A percentile compares a stretch with the other conserved stretches of the same genome.
Evolutionary conservation across 805 yeast genomes (phyloP).

Genomic region (Nakazawaea wickerhamii): DNA sequence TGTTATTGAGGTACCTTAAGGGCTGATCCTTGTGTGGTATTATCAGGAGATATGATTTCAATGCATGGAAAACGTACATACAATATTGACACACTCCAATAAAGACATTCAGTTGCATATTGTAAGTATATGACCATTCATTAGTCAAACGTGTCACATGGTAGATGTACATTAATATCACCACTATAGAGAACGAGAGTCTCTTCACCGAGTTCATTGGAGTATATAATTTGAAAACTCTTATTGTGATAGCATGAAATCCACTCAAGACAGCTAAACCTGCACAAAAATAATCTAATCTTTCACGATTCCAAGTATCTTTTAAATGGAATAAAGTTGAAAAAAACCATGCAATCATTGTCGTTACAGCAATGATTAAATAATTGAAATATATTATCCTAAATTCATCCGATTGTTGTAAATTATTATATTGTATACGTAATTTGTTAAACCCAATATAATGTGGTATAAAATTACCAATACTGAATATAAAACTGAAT

Average conservation of each 20-base stretch:
- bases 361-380: conserved; percentile 49
- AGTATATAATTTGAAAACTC: conserved; percentile 57
- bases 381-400: conserved; percentile 31
- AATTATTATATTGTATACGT: conserved; percentile 18
- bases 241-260: conserved; percentile 57
- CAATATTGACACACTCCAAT: conserved; percentile 75
- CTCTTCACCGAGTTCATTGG: conserved; percentile 25
- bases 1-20: not conserved
- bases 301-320: conserved; percentile 75
- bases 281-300: conserved; percentile 87
- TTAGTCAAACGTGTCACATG: conserved; percentile 63
- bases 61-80: conserved; percentile 37
- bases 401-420: conserved; percentile 21
- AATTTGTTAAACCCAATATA: conserved; percentile 37
- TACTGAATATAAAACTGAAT: conserved; percentile 73
- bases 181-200: conserved; percentile 31
- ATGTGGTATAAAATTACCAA: conserved; percentile 65
- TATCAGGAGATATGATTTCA: conserved; percentile 24
- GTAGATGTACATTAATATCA: conserved; percentile 45
- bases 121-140: conserved; percentile 89
- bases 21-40: not conserved
- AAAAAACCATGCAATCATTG: conserved; percentile 85
- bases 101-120: conserved; percentile 83
- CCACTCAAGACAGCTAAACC: conserved; percentile 83
- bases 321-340: conserved; percentile 85